Conservation (phyloP, 2,329 filamentous ascomycete species). For the Bimuria novae-zelandiae region DNA sequence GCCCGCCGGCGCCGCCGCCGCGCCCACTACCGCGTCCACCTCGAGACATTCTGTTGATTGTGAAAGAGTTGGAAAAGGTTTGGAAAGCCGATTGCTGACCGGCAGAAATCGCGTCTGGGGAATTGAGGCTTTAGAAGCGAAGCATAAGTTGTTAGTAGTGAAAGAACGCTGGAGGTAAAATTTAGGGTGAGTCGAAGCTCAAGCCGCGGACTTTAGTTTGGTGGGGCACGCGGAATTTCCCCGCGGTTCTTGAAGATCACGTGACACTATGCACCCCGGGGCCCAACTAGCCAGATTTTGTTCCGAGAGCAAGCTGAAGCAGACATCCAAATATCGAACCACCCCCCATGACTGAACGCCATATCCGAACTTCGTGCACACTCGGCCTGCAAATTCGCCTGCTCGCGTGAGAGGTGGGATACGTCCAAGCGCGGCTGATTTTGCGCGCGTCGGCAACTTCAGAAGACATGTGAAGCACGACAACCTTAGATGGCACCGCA, state of each 20-base stretch:
- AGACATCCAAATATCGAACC: no score
- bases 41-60: slow-evolving; percentile 25
- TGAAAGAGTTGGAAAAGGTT: not conserved
- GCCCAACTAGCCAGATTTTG: not conserved
- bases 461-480: not conserved
- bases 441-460: not conserved
- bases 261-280: not conserved
- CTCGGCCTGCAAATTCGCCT: not conserved
- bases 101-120: not conserved
- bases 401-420: no score
- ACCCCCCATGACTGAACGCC: no score
- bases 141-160: not conserved
- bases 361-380: not conserved
- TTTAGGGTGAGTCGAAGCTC: not conserved
- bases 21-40: slow-evolving; percentile 39
- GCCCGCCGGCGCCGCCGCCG: slow-evolving; percentile 34
- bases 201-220: slow-evolving; percentile 4
- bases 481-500: no score
- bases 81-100: not conserved
- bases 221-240: slow-evolving; percentile 15
- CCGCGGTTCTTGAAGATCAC: not conserved
- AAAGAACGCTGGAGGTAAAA: slow-evolving; percentile 5
- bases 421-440: not conserved
- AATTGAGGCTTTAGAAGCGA: not conserved
- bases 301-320: no score